Conservation (phyloP, 106 monocot species). For the Dendrobium chrysotoxum region DNA sequence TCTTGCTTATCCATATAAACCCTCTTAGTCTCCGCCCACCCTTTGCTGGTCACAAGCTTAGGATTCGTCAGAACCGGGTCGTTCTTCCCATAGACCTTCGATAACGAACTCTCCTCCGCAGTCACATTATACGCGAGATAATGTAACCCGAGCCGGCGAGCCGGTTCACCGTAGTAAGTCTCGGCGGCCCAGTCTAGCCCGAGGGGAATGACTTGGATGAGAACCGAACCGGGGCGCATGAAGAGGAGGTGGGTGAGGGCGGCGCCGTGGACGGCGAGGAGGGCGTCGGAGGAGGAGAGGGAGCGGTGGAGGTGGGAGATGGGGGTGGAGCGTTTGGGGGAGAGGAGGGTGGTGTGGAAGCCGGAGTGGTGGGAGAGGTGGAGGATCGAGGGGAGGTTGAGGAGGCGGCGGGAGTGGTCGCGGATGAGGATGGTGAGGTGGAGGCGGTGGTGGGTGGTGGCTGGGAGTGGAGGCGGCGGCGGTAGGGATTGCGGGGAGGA, state of each 20-base stretch:
- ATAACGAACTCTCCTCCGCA: slow-evolving; percentile 64
- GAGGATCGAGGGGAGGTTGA: slow-evolving; percentile 39
- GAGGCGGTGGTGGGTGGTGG: slow-evolving; percentile 10
- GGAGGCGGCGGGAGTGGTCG: slow-evolving; percentile 35
- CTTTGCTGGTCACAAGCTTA: slow-evolving; percentile 23
- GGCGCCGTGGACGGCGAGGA: slow-evolving; percentile 88
- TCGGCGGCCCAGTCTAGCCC: slow-evolving; percentile 82
- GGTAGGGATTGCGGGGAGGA: neutral
- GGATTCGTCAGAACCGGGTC: slow-evolving; percentile 39
- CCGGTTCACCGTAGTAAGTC: slow-evolving; percentile 72
- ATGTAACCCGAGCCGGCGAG: slow-evolving; percentile 46
- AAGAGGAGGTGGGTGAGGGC: slow-evolving; percentile 86
- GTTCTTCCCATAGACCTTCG: slow-evolving; percentile 17
- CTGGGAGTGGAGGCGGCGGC: neutral
- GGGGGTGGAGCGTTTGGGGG: slow-evolving; percentile 33
- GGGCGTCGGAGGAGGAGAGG: slow-evolving; percentile 41
- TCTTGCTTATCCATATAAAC: slow-evolving; percentile 57
- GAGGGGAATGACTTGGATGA: slow-evolving; percentile 76
- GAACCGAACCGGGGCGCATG: slow-evolving; percentile 48
- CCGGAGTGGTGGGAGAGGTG: slow-evolving; percentile 31
- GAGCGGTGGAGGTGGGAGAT: slow-evolving; percentile 39
- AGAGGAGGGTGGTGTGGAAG: slow-evolving; percentile 39
- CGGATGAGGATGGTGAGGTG: slow-evolving; percentile 54
- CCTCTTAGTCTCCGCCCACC: slow-evolving; percentile 70
- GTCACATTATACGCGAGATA: slow-evolving; percentile 62